Evolutionary conservation across 1,284 basidiomycete species (phyloP).

Genomic region (Ceratobasidium sp.): DNA sequence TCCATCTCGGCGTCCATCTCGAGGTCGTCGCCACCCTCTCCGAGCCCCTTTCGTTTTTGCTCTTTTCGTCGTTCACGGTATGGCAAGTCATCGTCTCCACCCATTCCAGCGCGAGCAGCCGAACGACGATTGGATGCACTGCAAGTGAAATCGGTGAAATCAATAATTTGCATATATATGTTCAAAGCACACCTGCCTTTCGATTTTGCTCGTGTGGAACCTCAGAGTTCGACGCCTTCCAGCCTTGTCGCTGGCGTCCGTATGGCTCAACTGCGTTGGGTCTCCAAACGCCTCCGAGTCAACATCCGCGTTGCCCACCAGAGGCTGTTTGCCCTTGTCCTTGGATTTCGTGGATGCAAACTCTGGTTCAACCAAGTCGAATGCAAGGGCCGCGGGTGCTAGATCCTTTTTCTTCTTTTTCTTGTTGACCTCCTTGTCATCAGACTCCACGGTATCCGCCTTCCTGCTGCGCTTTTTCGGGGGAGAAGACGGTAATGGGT

Average conservation of each 20-base stretch:
- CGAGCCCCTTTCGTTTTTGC: constrained; percentile 67
- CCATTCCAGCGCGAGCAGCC: constrained; percentile 56
- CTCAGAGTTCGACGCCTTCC: constrained; percentile 82
- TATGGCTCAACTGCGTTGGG: constrained; percentile 72
- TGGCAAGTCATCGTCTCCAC: constrained; percentile 92
- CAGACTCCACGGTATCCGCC: constrained; percentile 49
- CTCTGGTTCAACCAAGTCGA: constrained; percentile 78
- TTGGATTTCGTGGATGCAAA: constrained; percentile 59
- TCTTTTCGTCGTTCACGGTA: constrained; percentile 75
- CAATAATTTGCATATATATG: neutral
- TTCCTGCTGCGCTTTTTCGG: constrained; percentile 54
- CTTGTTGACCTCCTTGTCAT: constrained; percentile 57
- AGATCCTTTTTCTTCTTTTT: constrained; percentile 53
- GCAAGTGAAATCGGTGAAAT: neutral
- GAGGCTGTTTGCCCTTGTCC: constrained; percentile 52
- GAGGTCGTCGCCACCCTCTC: constrained; percentile 71
- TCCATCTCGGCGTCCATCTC: constrained; percentile 69
- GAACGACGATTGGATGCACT: constrained; percentile 63
- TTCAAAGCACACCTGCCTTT: constrained; percentile 60
- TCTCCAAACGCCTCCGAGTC: constrained; percentile 79
- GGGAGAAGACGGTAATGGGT: constrained; percentile 48
- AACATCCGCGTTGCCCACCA: constrained; percentile 51
- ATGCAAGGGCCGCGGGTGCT: constrained; percentile 60
- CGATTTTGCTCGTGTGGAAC: constrained; percentile 89
- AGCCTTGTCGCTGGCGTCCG: constrained; percentile 85